Evolutionary conservation across 1,284 basidiomycete genomes (phyloP).

Genomic region (Puccinia hordei): DNA sequence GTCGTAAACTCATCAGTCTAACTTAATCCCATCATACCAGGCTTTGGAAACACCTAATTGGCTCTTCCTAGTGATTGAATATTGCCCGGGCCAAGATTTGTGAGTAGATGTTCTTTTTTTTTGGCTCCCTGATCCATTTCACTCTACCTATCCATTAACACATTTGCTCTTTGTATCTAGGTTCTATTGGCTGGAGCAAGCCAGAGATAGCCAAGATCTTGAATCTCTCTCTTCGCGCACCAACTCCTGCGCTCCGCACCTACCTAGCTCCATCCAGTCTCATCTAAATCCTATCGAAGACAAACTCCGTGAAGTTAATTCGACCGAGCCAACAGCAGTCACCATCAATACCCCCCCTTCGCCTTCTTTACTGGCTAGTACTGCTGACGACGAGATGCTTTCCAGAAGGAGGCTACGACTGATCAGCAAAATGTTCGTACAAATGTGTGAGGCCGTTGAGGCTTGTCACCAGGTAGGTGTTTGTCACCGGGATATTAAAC

Average conservation of each 20-base stretch:
- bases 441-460: slow-evolving; percentile 97
- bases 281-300: slow-evolving; percentile 14
- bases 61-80: slow-evolving; percentile 81
- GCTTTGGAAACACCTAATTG: slow-evolving; percentile 78
- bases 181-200: slow-evolving; percentile 88
- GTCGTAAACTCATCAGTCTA: not conserved
- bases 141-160: not conserved
- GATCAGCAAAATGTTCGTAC: slow-evolving; percentile 91
- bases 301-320: not conserved
- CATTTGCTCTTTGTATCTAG: slow-evolving; percentile 61
- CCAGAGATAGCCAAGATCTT: slow-evolving; percentile 57
- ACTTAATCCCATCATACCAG: slow-evolving; percentile 57
- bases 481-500: slow-evolving; percentile 97
- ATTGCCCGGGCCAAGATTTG: slow-evolving; percentile 87
- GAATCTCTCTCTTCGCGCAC: slow-evolving; percentile 53
- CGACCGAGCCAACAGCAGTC: slow-evolving; percentile 51
- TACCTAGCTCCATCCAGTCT: slow-evolving; percentile 21
- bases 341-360: slow-evolving; percentile 78
- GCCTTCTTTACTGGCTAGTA: slow-evolving; percentile 79
- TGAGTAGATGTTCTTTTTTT: not conserved
- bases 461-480: slow-evolving; percentile 91
- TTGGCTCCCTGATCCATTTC: not conserved
- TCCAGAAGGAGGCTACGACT: slow-evolving; percentile 82
- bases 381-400: slow-evolving; percentile 75
- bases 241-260: slow-evolving; percentile 52